Evolutionary conservation across 441 rosid genomes (phyloP).

Genomic region (Raphanus hybrid): DNA sequence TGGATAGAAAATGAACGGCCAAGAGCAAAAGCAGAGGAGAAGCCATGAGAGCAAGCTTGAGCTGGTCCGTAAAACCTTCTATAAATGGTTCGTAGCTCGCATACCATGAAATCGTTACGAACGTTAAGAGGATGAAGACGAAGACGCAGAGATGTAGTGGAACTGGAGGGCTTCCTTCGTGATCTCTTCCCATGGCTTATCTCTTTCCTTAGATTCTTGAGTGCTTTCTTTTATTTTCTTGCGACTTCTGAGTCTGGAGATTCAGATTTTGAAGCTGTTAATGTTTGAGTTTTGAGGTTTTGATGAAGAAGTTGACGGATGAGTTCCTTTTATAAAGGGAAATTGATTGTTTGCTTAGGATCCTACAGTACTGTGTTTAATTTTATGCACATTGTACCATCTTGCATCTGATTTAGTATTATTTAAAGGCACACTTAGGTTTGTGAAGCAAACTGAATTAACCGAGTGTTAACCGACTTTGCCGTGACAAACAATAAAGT

Average conservation of each 20-base stretch:
- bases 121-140: conserved; percentile 50
- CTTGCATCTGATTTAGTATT: not conserved
- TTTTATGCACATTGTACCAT: conserved; percentile 13
- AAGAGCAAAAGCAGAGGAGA: conserved; percentile 61
- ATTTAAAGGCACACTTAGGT: not conserved
- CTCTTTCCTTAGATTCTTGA: conserved; percentile 3
- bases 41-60: conserved; percentile 57
- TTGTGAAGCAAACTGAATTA: conserved; percentile 5
- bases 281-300: conserved; percentile 14
- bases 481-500: not conserved
- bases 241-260: not conserved
- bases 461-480: not conserved
- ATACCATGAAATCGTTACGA: conserved; percentile 63
- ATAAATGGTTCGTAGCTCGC: conserved; percentile 61
- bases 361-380: conserved; percentile 23
- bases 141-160: conserved; percentile 69
- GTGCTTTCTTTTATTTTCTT: not conserved
- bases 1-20: conserved; percentile 57
- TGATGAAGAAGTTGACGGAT: conserved; percentile 10
- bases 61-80: conserved; percentile 56
- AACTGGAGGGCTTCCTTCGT: conserved; percentile 44
- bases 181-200: conserved; percentile 42
- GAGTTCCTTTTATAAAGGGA: conserved; percentile 27
- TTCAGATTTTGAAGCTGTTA: not conserved
- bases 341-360: conserved; percentile 31